These are phyloP conservation scores for Cercospora sojina DNA, from an alignment of 2,329 filamentous ascomycete species.

Conservation along the genomic window DNA sequence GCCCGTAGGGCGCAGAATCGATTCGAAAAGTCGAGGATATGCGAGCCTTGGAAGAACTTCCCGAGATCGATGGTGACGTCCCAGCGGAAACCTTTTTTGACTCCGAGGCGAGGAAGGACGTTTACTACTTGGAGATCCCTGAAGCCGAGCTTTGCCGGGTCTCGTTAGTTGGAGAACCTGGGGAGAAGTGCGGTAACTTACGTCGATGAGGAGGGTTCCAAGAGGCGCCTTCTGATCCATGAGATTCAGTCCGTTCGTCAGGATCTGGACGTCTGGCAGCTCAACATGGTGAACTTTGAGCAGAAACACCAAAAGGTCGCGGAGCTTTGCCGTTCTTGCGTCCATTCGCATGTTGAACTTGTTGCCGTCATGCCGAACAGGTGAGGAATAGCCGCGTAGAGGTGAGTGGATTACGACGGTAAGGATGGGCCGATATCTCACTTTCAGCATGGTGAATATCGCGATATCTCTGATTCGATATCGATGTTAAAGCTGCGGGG, in stretches of 20 bases:
- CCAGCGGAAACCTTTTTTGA: background rate
- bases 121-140: background rate
- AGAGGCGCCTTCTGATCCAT: background rate
- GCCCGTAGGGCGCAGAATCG: background rate
- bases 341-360: background rate
- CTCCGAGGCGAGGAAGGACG: background rate
- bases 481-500: too few relatives aligned
- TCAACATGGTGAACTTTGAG: background rate
- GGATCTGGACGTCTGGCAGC: background rate
- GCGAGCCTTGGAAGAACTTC: background rate
- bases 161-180: background rate
- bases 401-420: background rate
- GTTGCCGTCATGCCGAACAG: background rate
- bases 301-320: background rate
- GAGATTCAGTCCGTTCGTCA: background rate
- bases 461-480: too few relatives aligned
- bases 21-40: background rate
- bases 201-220: background rate
- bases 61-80: background rate
- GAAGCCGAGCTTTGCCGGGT: background rate
- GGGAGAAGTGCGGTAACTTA: background rate
- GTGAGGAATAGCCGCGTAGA: background rate
- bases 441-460: background rate
- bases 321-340: background rate
- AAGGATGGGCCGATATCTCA: background rate